These are phyloP conservation scores for Lodderomyces pseudojiufengensis DNA, from an alignment of 1,139 yeast genomes.

Conservation along the genomic window DNA sequence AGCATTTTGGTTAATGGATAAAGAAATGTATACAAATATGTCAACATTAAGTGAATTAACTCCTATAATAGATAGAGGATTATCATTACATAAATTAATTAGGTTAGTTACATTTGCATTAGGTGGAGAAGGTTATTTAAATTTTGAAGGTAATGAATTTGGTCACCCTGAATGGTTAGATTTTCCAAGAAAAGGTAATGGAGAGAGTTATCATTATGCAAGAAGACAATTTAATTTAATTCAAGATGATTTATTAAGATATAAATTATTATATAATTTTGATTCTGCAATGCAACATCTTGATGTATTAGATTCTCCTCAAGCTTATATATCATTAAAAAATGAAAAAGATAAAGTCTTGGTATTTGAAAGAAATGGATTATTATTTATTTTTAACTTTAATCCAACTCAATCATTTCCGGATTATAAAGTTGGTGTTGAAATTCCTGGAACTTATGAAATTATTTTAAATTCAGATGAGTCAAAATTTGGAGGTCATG, in stretches of 20 bases:
- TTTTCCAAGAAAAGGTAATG: constrained; percentile 88
- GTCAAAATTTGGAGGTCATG: constrained; percentile 75
- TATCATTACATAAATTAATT: constrained; percentile 86
- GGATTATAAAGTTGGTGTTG: constrained; percentile 88
- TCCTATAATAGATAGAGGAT: constrained; percentile 80
- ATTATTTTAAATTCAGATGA: constrained; percentile 75
- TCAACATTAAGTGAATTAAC: constrained; percentile 69
- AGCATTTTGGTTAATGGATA: constrained; percentile 98
- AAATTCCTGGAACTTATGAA: constrained; percentile 69
- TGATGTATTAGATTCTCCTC: constrained; percentile 77
- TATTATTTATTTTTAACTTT: constrained; percentile 83
- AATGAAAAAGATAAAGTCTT: constrained; percentile 85
- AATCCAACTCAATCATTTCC: constrained; percentile 80
- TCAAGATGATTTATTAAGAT: constrained; percentile 75
- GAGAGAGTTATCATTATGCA: constrained; percentile 88
- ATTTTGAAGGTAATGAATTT: constrained; percentile 96
- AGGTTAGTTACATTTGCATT: constrained; percentile 79
- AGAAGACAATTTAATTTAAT: constrained; percentile 89
- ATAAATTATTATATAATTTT: constrained; percentile 71
- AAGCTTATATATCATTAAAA: constrained; percentile 84
- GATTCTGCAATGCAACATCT: constrained; percentile 80
- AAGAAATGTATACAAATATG: constrained; percentile 97
- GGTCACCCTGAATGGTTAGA: constrained; percentile 99
- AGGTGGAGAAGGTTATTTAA: constrained; percentile 95
- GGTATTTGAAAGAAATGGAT: constrained; percentile 84